Evolutionary conservation across 805 yeast genomes (phyloP).

Genomic region (Candida chilensis): DNA sequence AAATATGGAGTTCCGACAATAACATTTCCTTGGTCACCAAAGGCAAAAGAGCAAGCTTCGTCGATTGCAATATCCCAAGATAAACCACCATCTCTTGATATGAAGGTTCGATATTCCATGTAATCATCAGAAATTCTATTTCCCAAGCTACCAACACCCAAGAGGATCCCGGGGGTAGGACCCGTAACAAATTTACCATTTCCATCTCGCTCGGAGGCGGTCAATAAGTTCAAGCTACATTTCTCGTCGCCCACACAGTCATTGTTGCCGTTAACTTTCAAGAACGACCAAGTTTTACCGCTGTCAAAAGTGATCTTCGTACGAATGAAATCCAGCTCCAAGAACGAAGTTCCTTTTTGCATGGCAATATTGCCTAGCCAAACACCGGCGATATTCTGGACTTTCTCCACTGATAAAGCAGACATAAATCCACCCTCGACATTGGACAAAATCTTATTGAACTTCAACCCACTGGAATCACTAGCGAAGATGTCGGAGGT

Average conservation of each 20-base stretch:
- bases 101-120: slow-evolving; percentile 29
- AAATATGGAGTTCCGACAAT: slow-evolving; percentile 47
- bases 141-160: slow-evolving; percentile 27
- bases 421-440: slow-evolving; percentile 30
- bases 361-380: slow-evolving; percentile 38
- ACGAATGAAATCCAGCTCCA: slow-evolving; percentile 7
- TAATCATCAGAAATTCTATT: slow-evolving; percentile 3
- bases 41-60: slow-evolving; percentile 42
- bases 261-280: slow-evolving; percentile 34
- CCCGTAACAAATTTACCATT: slow-evolving; percentile 33
- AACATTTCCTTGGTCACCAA: slow-evolving; percentile 76
- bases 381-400: slow-evolving; percentile 51
- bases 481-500: slow-evolving; percentile 34
- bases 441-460: slow-evolving; percentile 30
- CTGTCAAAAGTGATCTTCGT: slow-evolving; percentile 33
- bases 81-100: slow-evolving; percentile 74
- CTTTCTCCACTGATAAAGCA: slow-evolving; percentile 23
- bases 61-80: slow-evolving; percentile 54
- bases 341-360: slow-evolving; percentile 8
- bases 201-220: slow-evolving; percentile 23
- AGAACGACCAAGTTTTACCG: slow-evolving; percentile 43
- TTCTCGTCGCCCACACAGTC: slow-evolving; percentile 31
- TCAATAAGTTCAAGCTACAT: slow-evolving; percentile 37
- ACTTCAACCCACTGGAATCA: slow-evolving; percentile 50
- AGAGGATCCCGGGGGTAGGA: slow-evolving; percentile 46